Evolutionary conservation across 2,329 filamentous ascomycete species (phyloP).

Genomic region (Aspergillus fumigatiaffinis): DNA sequence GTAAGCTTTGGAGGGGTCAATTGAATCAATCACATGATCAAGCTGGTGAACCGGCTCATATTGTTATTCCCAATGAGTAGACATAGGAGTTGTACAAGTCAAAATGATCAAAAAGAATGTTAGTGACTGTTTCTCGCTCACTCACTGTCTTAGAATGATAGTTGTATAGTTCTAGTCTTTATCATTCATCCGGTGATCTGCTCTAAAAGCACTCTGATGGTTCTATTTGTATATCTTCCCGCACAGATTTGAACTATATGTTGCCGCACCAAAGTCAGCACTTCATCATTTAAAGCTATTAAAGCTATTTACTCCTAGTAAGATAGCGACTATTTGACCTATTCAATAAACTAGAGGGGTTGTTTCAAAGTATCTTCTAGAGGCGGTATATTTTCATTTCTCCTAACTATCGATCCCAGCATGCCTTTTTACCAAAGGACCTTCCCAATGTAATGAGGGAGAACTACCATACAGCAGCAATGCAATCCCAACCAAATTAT

Average conservation of each 20-base stretch:
- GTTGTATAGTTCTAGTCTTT: neutral
- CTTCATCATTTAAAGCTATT: neutral
- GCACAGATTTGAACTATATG: neutral
- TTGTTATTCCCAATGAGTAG: neutral
- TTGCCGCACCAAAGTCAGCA: neutral
- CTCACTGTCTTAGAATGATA: neutral
- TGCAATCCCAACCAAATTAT: neutral
- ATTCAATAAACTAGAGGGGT: neutral
- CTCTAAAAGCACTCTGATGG: too few species aligned
- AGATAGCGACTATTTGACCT: neutral
- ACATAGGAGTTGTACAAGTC: neutral
- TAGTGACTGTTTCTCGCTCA: neutral
- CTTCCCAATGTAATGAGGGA: neutral
- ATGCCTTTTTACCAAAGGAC: neutral
- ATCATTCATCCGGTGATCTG: neutral
- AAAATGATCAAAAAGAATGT: neutral
- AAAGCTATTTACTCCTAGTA: neutral
- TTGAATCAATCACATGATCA: neutral
- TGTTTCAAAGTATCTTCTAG: neutral
- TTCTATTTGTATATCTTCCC: neutral
- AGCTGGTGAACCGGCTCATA: neutral
- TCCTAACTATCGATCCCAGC: neutral
- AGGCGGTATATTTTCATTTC: neutral
- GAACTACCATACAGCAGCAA: neutral
- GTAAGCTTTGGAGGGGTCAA: constrained; percentile 17